Evolutionary conservation across 306 rosid genomes (phyloP).

Genomic region (Casuarina glauca): DNA sequence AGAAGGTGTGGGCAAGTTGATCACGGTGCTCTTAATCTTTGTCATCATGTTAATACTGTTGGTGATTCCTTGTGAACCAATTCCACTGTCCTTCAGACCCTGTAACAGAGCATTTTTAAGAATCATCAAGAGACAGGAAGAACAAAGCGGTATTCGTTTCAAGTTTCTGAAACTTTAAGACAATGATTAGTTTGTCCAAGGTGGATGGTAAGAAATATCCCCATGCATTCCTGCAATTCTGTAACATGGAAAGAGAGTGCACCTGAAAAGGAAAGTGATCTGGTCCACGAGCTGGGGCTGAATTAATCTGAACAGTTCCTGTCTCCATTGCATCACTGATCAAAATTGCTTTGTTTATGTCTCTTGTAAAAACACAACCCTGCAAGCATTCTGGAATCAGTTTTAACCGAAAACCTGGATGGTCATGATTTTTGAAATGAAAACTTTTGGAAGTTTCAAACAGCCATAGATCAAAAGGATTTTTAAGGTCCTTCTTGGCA

Average conservation of each 20-base stretch:
- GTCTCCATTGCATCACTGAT: slow-evolving; percentile 98
- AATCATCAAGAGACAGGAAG: slow-evolving; percentile 5
- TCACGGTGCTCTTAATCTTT: slow-evolving; percentile 83
- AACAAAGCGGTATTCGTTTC: neutral
- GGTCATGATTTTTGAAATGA: neutral
- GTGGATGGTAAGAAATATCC: neutral
- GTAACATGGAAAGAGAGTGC: neutral
- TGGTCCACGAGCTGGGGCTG: slow-evolving; percentile 99
- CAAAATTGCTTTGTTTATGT: slow-evolving; percentile 88
- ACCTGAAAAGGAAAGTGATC: slow-evolving; percentile 99
- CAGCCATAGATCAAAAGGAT: too few relatives aligned
- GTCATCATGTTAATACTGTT: slow-evolving; percentile 99
- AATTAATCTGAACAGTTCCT: slow-evolving; percentile 95
- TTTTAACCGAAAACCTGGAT: neutral
- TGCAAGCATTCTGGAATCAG: slow-evolving; percentile 19
- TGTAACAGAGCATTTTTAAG: slow-evolving; percentile 31
- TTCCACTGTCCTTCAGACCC: slow-evolving; percentile 98
- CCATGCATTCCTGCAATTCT: neutral
- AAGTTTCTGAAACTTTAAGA: neutral
- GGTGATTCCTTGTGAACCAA: slow-evolving; percentile 96
- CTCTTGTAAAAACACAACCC: slow-evolving; percentile 96
- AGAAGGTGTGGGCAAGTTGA: slow-evolving; percentile 87
- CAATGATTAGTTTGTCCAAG: neutral
- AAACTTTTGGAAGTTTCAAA: too few relatives aligned
- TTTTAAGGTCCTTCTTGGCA: neutral